Percentiles rank a stretch among this genome's conserved stretches.
Evolutionary conservation across 2,329 filamentous ascomycete species (phyloP).

Genomic region (Thermoascus crustaceus): DNA sequence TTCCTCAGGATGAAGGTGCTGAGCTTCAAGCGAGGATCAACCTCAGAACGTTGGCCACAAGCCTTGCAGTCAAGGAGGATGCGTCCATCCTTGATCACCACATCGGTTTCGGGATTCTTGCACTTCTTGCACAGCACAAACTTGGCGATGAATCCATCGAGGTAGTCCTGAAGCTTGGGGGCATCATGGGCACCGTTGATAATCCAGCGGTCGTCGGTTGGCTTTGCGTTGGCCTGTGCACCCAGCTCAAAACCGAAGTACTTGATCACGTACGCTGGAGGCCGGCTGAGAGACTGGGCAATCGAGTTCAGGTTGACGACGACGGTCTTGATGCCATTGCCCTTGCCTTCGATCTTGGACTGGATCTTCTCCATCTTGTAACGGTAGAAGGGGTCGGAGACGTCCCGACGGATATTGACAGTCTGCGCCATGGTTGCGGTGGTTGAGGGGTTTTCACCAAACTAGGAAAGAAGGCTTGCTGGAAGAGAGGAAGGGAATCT

Average conservation of each 20-base stretch:
- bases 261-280: slow-evolving; percentile 94
- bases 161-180: slow-evolving; percentile 90
- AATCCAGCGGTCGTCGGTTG: slow-evolving; percentile 97
- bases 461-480: slow-evolving; percentile 21
- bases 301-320: slow-evolving; percentile 95
- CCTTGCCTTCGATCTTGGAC: slow-evolving; percentile 99
- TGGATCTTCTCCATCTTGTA: slow-evolving; percentile 99
- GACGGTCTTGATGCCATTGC: slow-evolving; percentile 98
- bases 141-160: slow-evolving; percentile 96
- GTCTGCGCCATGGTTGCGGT: slow-evolving; percentile 82
- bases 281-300: slow-evolving; percentile 82
- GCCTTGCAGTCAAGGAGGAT: slow-evolving; percentile 98
- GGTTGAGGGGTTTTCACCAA: slow-evolving; percentile 20
- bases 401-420: slow-evolving; percentile 97
- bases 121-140: slow-evolving; percentile 99
- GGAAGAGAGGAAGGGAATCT: slow-evolving; percentile 26
- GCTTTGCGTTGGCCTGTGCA: slow-evolving; percentile 96
- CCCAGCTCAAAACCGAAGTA: slow-evolving; percentile 99
- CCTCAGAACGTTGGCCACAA: slow-evolving; percentile 85
- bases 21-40: slow-evolving; percentile 89
- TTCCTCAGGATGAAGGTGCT: slow-evolving; percentile 97
- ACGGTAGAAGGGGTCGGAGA: slow-evolving; percentile 97
- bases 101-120: slow-evolving; percentile 98
- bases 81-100: slow-evolving; percentile 85
- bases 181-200: slow-evolving; percentile 98